Evolutionary conservation across 2,329 filamentous ascomycete species (phyloP).

Genomic region (Bipolaris zeicola): DNA sequence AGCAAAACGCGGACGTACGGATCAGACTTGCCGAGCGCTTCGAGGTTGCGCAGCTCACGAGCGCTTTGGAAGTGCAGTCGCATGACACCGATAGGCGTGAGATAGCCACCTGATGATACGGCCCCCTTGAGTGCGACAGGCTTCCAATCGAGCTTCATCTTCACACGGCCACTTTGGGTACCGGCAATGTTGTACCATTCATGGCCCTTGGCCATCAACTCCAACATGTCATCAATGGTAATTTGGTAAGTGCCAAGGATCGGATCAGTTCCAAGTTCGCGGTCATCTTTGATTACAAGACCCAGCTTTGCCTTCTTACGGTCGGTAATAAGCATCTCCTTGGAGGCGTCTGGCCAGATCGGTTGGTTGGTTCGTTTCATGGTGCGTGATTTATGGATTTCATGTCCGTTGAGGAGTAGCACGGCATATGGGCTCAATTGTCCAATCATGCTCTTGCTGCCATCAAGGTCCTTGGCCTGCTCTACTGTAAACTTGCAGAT

Average conservation of each 20-base stretch:
- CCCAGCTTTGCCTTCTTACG: slow-evolving; percentile 88
- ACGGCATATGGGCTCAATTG: slow-evolving; percentile 88
- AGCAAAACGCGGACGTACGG: slow-evolving; percentile 88
- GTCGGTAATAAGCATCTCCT: slow-evolving; percentile 94
- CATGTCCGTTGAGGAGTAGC: slow-evolving; percentile 88
- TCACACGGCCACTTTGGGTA: slow-evolving; percentile 80
- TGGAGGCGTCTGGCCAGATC: slow-evolving; percentile 90
- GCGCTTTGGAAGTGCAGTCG: slow-evolving; percentile 89
- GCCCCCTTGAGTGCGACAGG: slow-evolving; percentile 85
- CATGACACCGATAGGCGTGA: slow-evolving; percentile 93
- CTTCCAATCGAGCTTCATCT: slow-evolving; percentile 93
- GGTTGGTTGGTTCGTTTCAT: slow-evolving; percentile 97
- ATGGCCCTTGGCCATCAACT: slow-evolving; percentile 87
- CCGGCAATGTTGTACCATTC: slow-evolving; percentile 94
- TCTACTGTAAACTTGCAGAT: slow-evolving; percentile 93
- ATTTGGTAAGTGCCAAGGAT: slow-evolving; percentile 92
- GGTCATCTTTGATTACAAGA: slow-evolving; percentile 92
- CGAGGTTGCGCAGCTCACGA: slow-evolving; percentile 83
- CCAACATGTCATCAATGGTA: slow-evolving; percentile 90
- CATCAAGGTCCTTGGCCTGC: slow-evolving; percentile 94
- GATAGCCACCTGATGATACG: slow-evolving; percentile 80
- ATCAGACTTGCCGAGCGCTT: slow-evolving; percentile 96
- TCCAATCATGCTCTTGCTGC: slow-evolving; percentile 88
- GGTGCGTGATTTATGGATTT: slow-evolving; percentile 86
- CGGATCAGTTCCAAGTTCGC: slow-evolving; percentile 81